Percentiles rank a stretch among this genome's conserved stretches.
phyloP scores from a whole-genome alignment of 2,329 filamentous ascomycete species.

The Trichoderma afroharzianum region DNA sequence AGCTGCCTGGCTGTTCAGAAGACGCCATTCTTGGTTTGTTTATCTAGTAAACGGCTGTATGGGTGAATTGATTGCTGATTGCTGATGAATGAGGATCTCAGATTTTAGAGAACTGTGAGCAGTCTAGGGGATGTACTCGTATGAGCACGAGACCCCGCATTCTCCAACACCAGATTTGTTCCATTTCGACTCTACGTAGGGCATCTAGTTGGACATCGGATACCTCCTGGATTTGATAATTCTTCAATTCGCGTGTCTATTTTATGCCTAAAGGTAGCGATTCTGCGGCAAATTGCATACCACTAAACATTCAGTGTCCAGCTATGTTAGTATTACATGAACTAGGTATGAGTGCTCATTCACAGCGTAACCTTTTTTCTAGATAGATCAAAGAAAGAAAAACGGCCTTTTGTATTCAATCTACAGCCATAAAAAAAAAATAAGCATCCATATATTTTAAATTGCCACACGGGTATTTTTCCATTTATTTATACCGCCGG shows the following conservation, averaged over 20 bases:
- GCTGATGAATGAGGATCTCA: background rate
- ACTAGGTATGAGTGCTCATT: background rate
- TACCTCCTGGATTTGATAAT: background rate
- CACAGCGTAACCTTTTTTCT: background rate
- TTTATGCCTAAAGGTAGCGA: accelerated
- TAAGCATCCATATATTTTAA: background rate
- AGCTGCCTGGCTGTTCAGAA: background rate
- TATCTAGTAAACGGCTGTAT: background rate
- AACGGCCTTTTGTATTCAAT: background rate
- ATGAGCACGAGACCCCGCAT: background rate
- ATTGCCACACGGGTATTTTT: background rate
- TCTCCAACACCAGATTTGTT: background rate
- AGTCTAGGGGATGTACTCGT: background rate
- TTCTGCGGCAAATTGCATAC: background rate
- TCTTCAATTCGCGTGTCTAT: background rate
- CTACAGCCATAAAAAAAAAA: background rate
- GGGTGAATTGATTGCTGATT: background rate
- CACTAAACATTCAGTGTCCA: background rate
- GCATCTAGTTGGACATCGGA: background rate
- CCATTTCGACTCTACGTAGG: background rate
- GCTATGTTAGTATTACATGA: background rate
- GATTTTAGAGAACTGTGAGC: background rate
- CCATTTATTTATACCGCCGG: background rate
- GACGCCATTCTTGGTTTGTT: constrained; percentile 6
- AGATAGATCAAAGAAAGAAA: background rate